These are phyloP conservation scores for Diphasiastrum complanatum DNA, from an alignment of 83 land plant genomes.

Conservation along the genomic window DNA sequence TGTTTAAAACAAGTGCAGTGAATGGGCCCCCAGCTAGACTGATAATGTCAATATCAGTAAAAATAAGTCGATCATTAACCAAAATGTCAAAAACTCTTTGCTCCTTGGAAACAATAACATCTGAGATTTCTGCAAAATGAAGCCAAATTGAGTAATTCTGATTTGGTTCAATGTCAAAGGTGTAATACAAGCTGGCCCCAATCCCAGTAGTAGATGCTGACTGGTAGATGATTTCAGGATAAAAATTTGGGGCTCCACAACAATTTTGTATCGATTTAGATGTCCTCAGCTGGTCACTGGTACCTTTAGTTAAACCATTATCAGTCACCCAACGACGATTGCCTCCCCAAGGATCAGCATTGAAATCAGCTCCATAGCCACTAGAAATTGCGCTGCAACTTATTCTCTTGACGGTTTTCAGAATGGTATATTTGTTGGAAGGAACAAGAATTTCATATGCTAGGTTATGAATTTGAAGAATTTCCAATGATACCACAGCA, in stretches of 20 bases:
- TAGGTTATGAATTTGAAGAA: conserved; percentile 61
- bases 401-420: conserved; percentile 60
- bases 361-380: conserved; percentile 44
- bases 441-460: conserved; percentile 55
- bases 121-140: conserved; percentile 92
- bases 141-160: conserved; percentile 86
- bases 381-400: conserved; percentile 44
- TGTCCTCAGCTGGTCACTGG: conserved; percentile 31
- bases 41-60: conserved; percentile 60
- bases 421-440: conserved; percentile 33
- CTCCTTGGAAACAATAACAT: conserved; percentile 33
- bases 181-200: conserved; percentile 43
- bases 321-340: conserved; percentile 75
- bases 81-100: conserved; percentile 72
- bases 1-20: conserved; percentile 67
- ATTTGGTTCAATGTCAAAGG: conserved; percentile 67
- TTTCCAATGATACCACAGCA: conserved; percentile 68
- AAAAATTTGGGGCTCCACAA: conserved; percentile 59
- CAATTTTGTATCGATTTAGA: conserved; percentile 29
- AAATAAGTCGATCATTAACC: conserved; percentile 47
- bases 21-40: conserved; percentile 42
- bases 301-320: conserved; percentile 25
- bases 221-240: conserved; percentile 69
- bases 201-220: conserved; percentile 53
- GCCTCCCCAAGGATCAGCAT: conserved; percentile 76